Conservation (phyloP, 23 red algal species). For the Gracilaria caudata region DNA sequence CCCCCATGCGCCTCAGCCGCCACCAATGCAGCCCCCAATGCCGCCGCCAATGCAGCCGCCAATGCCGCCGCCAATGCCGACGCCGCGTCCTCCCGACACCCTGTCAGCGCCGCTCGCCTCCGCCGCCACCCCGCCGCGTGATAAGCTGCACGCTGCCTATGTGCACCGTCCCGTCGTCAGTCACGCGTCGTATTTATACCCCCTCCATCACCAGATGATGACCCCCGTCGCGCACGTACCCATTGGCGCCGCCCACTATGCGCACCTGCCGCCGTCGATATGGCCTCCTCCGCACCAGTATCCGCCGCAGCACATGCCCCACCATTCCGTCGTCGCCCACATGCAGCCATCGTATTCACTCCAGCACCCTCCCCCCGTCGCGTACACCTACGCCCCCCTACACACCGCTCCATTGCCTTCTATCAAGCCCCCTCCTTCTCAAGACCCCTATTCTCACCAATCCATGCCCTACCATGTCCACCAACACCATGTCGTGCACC, state of each 20-base stretch:
- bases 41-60: conserved; percentile 22
- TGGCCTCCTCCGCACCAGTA: conserved; percentile 39
- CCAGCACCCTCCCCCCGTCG: background rate
- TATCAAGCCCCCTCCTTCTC: background rate
- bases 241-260: conserved; percentile 67
- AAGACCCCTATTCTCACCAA: background rate
- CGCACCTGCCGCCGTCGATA: conserved; percentile 53
- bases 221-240: conserved; percentile 62
- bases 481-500: conserved; percentile 19
- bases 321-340: conserved; percentile 33
- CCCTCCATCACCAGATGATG: conserved; percentile 39
- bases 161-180: conserved; percentile 9
- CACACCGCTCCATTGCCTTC: conserved; percentile 25
- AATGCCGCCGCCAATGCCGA: background rate
- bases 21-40: background rate
- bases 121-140: background rate
- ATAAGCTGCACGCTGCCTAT: conserved; percentile 7
- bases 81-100: background rate
- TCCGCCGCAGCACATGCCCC: background rate
- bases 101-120: background rate
- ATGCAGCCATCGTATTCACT: conserved; percentile 18
- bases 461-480: background rate
- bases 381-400: conserved; percentile 7
- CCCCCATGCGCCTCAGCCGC: background rate
- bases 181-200: conserved; percentile 24